phyloP scores from a whole-genome alignment of 83 land plant genomes.

The Isoetes engelmannii region DNA sequence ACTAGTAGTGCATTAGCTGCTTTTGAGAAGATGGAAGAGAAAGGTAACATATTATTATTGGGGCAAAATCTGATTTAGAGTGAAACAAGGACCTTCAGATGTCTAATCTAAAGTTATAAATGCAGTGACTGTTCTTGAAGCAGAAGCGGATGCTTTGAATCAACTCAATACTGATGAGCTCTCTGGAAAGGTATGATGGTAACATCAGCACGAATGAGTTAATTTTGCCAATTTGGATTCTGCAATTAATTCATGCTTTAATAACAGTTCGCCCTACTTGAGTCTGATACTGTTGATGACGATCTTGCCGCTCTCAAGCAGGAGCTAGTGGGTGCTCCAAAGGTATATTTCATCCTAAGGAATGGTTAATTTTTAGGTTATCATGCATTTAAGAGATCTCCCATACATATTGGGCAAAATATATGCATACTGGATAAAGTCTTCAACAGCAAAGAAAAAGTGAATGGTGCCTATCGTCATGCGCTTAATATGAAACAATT shows the following conservation, averaged over 20 bases:
- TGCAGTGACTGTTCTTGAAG: conserved; percentile 86
- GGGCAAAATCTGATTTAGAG: no score
- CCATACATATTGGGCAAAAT: no score
- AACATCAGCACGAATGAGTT: background rate
- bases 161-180: conserved; percentile 82
- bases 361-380: no score
- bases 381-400: no score
- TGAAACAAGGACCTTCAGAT: no score
- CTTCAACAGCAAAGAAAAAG: no score
- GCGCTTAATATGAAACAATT: no score
- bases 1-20: conserved; percentile 97
- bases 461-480: no score
- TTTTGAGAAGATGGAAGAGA: conserved; percentile 99
- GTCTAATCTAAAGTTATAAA: background rate
- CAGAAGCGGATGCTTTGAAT: conserved; percentile 88
- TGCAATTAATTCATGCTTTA: background rate
- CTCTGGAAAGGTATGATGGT: conserved; percentile 71
- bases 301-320: conserved; percentile 71
- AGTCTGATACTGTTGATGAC: conserved; percentile 80
- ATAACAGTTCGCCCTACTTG: conserved; percentile 79
- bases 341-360: conserved; percentile 29
- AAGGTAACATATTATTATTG: conserved; percentile 40
- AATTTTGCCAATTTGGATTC: background rate
- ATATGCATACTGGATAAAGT: no score
- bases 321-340: conserved; percentile 67